Evolutionary conservation across 441 rosid species (phyloP), one percentile per base, ranked within the genome.

Genomic region (Aleurites moluccanus): DNA sequence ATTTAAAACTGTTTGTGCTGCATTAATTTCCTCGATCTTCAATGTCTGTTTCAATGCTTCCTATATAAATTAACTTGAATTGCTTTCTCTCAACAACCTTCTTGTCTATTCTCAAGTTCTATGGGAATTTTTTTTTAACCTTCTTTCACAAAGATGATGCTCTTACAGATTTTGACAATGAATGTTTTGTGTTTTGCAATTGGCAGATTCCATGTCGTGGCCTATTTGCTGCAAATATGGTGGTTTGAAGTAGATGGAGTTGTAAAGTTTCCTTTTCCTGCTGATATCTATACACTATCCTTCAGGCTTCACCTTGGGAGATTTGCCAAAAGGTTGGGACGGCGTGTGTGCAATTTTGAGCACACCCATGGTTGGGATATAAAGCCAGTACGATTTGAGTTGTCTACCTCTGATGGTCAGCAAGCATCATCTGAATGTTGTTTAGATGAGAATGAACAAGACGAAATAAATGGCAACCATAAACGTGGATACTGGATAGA

Each of bases 181-280:
- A 35, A 20, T 62, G 53, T 72, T 69, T 53, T 20, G 16, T 67
- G 38, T 49, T 35, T 78, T 61, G 76, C 88, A 94, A 38, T 38
- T 38, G 6, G 98, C 89, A 94, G 98, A 82, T 92, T 94, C 83
- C 89, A 82, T 47, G 83, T 80, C 62, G 90, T 94, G 82, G 97
- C 98, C 28, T 92, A 88, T 81, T 83, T 92, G 78, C 97, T 87
- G 82, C 97, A 92, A 86, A 88, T 92, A 78, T 92, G 98, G 97
- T 94, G 97, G 98, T 94, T 93, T 67, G 97, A 91, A 85, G 92
- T 89, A 11, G 97, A 89, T 75, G 98, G 97, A 69, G 76, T 75
- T 25, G 86, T 91, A 77, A 73, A 73, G 64, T 67, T 61, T 42
- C 80, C 80, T 62, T 78, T 73, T 25, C 80, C 76, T 4, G 73